phyloP scores from a whole-genome alignment of 495 filamentous ascomycete species.

The Massariosphaeria phaeospora region DNA sequence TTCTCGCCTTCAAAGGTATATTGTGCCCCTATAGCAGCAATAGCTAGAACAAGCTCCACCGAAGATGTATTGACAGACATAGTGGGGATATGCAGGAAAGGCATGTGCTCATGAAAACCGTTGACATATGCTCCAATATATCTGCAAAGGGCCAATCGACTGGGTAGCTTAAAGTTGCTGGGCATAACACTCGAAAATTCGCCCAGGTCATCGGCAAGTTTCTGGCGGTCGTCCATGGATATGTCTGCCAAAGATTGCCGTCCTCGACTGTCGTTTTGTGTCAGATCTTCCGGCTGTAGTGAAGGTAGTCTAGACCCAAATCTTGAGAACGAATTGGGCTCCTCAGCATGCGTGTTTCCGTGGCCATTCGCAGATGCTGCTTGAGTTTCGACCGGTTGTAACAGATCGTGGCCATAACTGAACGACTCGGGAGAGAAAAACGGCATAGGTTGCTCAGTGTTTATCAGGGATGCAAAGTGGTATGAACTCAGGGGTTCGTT shows the following conservation, averaged over 20 bases:
- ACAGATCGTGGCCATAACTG: slow-evolving; percentile 42
- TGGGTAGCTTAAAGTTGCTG: slow-evolving; percentile 56
- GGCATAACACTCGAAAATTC: slow-evolving; percentile 65
- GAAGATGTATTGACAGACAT: slow-evolving; percentile 51
- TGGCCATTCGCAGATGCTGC: slow-evolving; percentile 46
- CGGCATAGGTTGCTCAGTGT: slow-evolving; percentile 29
- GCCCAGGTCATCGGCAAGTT: slow-evolving; percentile 57
- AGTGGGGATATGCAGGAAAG: slow-evolving; percentile 63
- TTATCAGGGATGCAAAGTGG: slow-evolving; percentile 26
- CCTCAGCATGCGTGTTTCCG: slow-evolving; percentile 37
- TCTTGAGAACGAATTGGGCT: slow-evolving; percentile 43
- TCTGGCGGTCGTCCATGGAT: slow-evolving; percentile 56
- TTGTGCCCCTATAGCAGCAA: slow-evolving; percentile 60
- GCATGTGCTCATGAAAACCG: slow-evolving; percentile 65
- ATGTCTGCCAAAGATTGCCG: slow-evolving; percentile 59
- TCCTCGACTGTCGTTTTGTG: slow-evolving; percentile 51
- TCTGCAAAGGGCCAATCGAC: slow-evolving; percentile 58
- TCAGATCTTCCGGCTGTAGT: slow-evolving; percentile 53
- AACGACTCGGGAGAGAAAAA: slow-evolving; percentile 31
- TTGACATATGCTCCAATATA: slow-evolving; percentile 64
- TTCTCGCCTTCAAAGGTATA: slow-evolving; percentile 53
- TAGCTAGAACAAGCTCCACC: slow-evolving; percentile 58
- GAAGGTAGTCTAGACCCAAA: slow-evolving; percentile 68
- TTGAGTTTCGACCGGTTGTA: slow-evolving; percentile 56
- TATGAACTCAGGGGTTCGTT: slow-evolving; percentile 22